phyloP scores from a whole-genome alignment of 225 moss, liverwort and hornwort genomes.

The Climacium dendroides region DNA sequence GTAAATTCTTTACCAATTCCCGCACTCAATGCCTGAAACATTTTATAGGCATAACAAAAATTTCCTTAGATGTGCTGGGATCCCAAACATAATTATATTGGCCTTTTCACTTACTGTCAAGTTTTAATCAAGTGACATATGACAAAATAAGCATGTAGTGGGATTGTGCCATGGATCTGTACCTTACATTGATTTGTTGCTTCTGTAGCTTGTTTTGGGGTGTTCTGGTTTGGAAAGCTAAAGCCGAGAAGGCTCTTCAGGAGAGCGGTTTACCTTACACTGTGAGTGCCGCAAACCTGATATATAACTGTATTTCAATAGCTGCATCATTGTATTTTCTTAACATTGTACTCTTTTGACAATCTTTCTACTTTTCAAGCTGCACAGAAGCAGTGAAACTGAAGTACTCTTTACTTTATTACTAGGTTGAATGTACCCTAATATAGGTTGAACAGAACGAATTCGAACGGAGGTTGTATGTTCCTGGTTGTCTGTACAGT shows the following conservation, averaged over 20 bases:
- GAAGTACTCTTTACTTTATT: neutral
- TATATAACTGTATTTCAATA: neutral
- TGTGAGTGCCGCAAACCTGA: slow-evolving; percentile 17
- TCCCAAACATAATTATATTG: neutral
- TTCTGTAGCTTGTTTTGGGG: slow-evolving; percentile 86
- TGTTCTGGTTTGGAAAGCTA: slow-evolving; percentile 84
- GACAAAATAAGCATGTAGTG: neutral
- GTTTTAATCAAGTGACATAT: neutral
- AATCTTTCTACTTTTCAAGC: neutral
- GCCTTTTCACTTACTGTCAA: neutral
- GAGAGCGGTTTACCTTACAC: slow-evolving; percentile 68
- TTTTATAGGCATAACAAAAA: neutral
- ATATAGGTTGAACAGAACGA: neutral
- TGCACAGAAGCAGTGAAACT: neutral
- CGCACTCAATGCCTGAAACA: neutral
- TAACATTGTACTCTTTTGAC: neutral
- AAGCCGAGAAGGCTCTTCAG: slow-evolving; percentile 70
- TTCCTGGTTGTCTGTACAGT: neutral
- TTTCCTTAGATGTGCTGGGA: neutral
- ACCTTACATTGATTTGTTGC: neutral
- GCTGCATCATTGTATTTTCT: neutral
- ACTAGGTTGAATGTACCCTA: neutral
- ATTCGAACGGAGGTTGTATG: neutral
- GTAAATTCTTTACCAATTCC: slow-evolving; percentile 16
- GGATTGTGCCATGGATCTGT: neutral